Base-by-base conservation (phyloP, 495 filamentous ascomycete species). In the Sphaerosporella brunnea region DNA sequence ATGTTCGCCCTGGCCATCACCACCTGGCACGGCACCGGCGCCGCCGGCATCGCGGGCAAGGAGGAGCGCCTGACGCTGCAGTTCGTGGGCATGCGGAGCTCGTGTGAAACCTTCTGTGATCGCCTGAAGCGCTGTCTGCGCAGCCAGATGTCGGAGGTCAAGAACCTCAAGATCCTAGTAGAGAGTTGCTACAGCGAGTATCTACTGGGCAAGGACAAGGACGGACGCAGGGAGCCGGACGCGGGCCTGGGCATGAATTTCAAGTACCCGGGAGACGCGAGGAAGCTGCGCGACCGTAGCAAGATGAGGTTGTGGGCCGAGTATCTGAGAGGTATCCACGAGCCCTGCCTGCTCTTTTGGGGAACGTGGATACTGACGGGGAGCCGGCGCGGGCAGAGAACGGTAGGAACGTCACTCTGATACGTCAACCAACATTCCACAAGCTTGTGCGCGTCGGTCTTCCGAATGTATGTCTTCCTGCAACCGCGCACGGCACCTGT, bases 241-340 rank as follows among this genome's bases (percentile, higher is more conserved):
- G 85, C 86, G 15, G 90, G 90, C 4, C 67, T 97, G 46, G 90
- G 90, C 23, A 82, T 88, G 75, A 63, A 88, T 5, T 97, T 95
- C 66, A 78, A 80, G 56, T 97, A 96, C 63, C 90, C 90, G 3
- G 90, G 90, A 26, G 88, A 97, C 70, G 78, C 84, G n/a, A 81
- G 82, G 52, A 96, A 96, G 64, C 72, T 95, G 32, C 72, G 90
- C 54, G 92, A 97, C 66, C 71, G 84, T 34, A 93, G 86, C 55
- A 97, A 97, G 70, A 96, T 97, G 82, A 72, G 90, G 44, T 63
- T 97, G 19, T 97, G 90, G 90, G 79, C 79, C 36, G 90, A 97
- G 68, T 96, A 97, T 64, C 70, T 97, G 38, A 71, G 84, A 66
- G 74, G 74, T 77, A 64, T 51, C n/a, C n/a, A 61, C 48, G 44